These are phyloP conservation scores for Coemansia sp. DNA, from an alignment of 192 early-diverging fungal species.

Conservation along the genomic window DNA sequence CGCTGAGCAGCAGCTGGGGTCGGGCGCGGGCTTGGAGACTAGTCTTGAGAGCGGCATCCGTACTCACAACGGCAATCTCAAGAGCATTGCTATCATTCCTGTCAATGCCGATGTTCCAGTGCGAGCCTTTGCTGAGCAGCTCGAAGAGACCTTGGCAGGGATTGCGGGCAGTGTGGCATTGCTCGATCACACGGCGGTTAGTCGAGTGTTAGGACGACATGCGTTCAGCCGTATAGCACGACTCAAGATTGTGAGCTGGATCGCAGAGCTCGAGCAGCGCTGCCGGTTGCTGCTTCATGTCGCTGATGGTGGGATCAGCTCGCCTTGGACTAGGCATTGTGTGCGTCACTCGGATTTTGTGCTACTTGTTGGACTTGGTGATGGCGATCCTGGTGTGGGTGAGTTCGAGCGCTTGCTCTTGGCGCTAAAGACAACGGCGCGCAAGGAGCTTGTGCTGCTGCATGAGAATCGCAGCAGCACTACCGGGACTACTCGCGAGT, in stretches of 20 bases:
- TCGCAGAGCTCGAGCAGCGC: conserved; percentile 91
- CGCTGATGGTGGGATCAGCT: conserved; percentile 85
- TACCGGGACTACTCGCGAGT: conserved; percentile 81
- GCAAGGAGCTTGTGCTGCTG: conserved; percentile 94
- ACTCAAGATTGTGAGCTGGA: conserved; percentile 89
- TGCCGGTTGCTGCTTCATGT: conserved; percentile 89
- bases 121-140: conserved; percentile 79
- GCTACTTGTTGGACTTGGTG: conserved; percentile 88
- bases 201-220: conserved; percentile 80
- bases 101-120: conserved; percentile 80
- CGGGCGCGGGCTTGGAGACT: neutral
- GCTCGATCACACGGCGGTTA: conserved; percentile 79
- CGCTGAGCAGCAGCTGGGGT: conserved; percentile 2
- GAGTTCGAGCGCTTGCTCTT: conserved; percentile 91
- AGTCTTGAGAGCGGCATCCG: conserved; percentile 54
- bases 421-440: conserved; percentile 94
- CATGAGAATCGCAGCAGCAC: conserved; percentile 74
- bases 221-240: conserved; percentile 89
- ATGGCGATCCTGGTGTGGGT: conserved; percentile 83
- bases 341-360: conserved; percentile 97
- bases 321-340: conserved; percentile 94
- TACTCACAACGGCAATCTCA: conserved; percentile 88
- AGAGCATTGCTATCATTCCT: conserved; percentile 92
- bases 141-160: conserved; percentile 67
- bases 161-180: conserved; percentile 72